phyloP scores from a whole-genome alignment of 129 eudicot genomes.

The Flaveria linearis region DNA sequence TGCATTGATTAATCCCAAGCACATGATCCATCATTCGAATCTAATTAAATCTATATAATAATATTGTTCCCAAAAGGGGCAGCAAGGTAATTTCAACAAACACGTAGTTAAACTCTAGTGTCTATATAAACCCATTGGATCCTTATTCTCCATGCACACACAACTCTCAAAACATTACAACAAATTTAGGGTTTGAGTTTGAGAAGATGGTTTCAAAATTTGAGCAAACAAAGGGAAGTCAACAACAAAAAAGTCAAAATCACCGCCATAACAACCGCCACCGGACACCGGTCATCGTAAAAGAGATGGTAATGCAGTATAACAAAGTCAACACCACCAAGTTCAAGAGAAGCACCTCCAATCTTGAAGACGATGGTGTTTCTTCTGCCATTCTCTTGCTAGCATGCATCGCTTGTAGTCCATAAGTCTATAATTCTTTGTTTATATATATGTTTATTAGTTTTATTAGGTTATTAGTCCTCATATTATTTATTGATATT shows the following conservation, averaged over 20 bases:
- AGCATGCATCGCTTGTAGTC: constrained; percentile 68
- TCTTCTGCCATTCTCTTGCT: constrained; percentile 77
- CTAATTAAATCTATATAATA: constrained; percentile 1
- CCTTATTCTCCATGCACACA: constrained; percentile 30
- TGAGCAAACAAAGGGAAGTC: constrained; percentile 39
- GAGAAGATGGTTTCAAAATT: constrained; percentile 52
- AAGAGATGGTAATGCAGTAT: constrained; percentile 49
- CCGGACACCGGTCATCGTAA: constrained; percentile 38
- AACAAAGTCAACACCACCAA: constrained; percentile 73
- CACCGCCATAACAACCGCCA: constrained; percentile 34
- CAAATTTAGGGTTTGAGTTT: constrained; percentile 14
- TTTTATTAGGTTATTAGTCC: neutral
- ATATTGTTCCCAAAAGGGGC: constrained; percentile 30
- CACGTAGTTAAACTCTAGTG: constrained; percentile 24
- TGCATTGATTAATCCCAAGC: constrained; percentile 27
- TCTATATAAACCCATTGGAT: constrained; percentile 37
- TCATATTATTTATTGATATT: neutral
- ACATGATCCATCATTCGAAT: constrained; percentile 35
- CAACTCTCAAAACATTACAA: constrained; percentile 14
- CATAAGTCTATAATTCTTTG: neutral
- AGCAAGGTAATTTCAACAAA: constrained; percentile 13
- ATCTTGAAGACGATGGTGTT: constrained; percentile 71
- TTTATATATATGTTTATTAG: neutral
- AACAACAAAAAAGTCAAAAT: constrained; percentile 35
- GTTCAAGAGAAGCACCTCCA: constrained; percentile 79